phyloP scores from a whole-genome alignment of 208 protist genomes.

The Trypanosoma scelopori region DNA sequence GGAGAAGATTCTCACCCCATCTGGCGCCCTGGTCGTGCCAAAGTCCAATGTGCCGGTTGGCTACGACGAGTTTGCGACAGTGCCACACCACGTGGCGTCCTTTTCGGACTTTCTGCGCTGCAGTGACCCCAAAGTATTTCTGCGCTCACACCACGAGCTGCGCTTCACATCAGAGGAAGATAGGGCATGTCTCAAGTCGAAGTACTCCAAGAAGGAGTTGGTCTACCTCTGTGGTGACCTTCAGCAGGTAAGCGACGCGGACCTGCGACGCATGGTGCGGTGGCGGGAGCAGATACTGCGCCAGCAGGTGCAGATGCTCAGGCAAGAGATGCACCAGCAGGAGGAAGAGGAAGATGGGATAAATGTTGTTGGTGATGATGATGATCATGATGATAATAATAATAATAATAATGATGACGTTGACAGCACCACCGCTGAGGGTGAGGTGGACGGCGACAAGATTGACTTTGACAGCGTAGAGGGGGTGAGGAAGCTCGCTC shows the following conservation, averaged over 20 bases:
- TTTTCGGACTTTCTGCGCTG: conserved; percentile 92
- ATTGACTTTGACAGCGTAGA: conserved; percentile 84
- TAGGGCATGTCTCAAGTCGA: conserved; percentile 70
- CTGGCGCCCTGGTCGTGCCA: conserved; percentile 66
- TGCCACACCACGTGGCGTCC: conserved; percentile 67
- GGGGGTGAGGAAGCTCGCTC: conserved; percentile 76
- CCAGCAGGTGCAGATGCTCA: conserved; percentile 41
- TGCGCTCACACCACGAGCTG: conserved; percentile 88
- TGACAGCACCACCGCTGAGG: conserved; percentile 21
- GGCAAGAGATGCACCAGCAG: conserved; percentile 17
- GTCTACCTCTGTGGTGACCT: conserved; percentile 91
- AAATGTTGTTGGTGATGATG: conserved; percentile 24
- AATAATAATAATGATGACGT: conserved; percentile 5
- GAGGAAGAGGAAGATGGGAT: no score
- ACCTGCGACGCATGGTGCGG: conserved; percentile 91
- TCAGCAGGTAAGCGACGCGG: conserved; percentile 93
- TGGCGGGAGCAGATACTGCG: conserved; percentile 91
- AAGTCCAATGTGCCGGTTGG: conserved; percentile 77
- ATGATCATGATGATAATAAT: conserved; percentile 5
- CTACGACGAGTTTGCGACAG: conserved; percentile 92
- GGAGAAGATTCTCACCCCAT: conserved; percentile 81
- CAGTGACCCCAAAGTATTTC: conserved; percentile 87
- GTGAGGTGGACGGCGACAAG: conserved; percentile 39
- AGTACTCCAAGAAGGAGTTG: conserved; percentile 92
- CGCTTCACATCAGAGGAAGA: conserved; percentile 86